A percentile compares a stretch with the other conserved stretches of the same genome.
Evolutionary conservation across 352 stramenopile genomes (phyloP).

Genomic region (Pythium brachiatum): DNA sequence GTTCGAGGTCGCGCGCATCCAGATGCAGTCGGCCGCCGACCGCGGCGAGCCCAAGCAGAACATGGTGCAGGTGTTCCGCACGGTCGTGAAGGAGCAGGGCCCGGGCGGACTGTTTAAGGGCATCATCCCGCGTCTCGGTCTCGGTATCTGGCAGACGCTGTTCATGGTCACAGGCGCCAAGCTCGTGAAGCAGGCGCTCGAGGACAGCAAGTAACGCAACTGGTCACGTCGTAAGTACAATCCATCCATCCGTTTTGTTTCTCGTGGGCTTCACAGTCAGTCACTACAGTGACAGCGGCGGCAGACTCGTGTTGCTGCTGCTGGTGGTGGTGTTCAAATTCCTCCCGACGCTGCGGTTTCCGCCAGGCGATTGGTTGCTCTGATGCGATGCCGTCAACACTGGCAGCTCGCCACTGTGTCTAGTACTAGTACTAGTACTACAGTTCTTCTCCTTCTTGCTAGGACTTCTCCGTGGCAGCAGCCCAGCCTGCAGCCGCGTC

Average conservation of each 20-base stretch:
- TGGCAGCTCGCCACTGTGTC: not conserved
- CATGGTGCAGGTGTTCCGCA: slow-evolving; percentile 89
- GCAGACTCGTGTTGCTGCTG: not conserved
- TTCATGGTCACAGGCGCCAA: slow-evolving; percentile 93
- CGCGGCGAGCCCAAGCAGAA: slow-evolving; percentile 87
- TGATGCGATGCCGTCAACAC: not conserved
- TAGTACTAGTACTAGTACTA: no score
- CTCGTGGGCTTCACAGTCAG: not conserved
- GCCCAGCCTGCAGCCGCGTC: not conserved
- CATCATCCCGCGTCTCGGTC: slow-evolving; percentile 83
- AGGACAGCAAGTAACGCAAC: slow-evolving; percentile 35
- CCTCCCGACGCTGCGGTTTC: not conserved
- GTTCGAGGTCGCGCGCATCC: slow-evolving; percentile 90
- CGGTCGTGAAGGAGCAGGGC: slow-evolving; percentile 83
- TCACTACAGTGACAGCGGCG: not conserved
- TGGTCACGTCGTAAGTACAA: slow-evolving; percentile 5
- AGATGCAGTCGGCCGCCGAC: slow-evolving; percentile 90
- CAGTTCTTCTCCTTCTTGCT: not conserved
- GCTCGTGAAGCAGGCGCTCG: slow-evolving; percentile 84
- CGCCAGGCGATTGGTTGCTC: not conserved
- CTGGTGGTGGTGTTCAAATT: not conserved
- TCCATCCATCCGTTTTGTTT: not conserved
- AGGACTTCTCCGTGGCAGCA: not conserved
- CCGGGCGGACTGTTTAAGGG: slow-evolving; percentile 87
- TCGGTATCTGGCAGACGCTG: slow-evolving; percentile 90